These are phyloP conservation scores for Artemisia tridentata DNA, from an alignment of 129 eudicot genomes.

Conservation along the genomic window DNA sequence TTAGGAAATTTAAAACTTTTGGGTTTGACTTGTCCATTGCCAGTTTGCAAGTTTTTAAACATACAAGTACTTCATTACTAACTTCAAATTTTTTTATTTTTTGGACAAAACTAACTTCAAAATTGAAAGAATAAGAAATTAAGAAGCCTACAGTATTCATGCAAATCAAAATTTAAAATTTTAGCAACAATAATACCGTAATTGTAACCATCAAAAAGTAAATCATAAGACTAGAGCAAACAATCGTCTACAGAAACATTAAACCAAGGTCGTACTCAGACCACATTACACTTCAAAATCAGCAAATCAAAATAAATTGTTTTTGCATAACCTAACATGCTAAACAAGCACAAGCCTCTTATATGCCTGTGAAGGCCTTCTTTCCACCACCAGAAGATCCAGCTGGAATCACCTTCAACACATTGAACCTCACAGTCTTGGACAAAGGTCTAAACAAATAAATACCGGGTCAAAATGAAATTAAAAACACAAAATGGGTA, in stretches of 20 bases:
- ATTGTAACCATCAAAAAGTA: conserved; percentile 7
- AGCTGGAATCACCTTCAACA: conserved; percentile 61
- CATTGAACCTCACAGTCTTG: conserved; percentile 63
- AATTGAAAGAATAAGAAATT: neutral
- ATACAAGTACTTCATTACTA: no score
- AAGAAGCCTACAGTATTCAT: neutral
- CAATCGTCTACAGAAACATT: conserved; percentile 20
- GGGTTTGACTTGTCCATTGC: no score
- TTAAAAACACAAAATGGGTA: neutral
- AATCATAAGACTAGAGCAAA: neutral
- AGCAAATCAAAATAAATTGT: conserved; percentile 12
- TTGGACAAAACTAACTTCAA: no score
- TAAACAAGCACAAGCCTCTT: conserved; percentile 16
- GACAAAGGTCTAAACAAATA: conserved; percentile 45
- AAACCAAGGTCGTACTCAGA: conserved; percentile 7
- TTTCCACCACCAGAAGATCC: conserved; percentile 58
- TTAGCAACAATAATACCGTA: neutral
- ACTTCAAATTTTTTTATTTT: no score
- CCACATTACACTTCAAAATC: conserved; percentile 16
- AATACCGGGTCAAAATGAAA: neutral
- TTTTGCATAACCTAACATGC: conserved; percentile 16
- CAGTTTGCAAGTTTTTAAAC: no score
- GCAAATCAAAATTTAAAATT: conserved; percentile 19
- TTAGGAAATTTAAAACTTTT: no score
- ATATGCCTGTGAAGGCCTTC: conserved; percentile 57